Evolutionary conservation across 164 flowering plant species (phyloP), one percentile per base, ranked within the genome.

Genomic region (Chloranthus sessilifolius): DNA sequence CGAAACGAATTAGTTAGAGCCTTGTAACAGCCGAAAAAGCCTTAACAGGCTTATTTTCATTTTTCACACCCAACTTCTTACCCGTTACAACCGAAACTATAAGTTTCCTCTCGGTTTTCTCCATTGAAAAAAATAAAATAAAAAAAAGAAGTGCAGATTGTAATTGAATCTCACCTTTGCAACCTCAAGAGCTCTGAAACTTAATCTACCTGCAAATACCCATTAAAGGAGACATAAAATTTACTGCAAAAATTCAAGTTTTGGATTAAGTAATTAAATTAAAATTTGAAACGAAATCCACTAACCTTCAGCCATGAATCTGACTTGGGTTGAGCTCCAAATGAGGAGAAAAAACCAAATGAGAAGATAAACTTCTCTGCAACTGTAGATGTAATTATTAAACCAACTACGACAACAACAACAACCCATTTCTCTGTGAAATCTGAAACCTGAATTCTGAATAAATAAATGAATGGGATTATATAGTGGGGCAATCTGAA

Each of bases 281-380:
- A 3, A 47, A 26, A 48, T 3, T 53, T 38, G 5, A 26, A 57
- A 10, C 3, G 37, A 31, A 27, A 59, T 29, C 29, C 47, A 65
- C 58, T 55, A 60, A 77, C 87, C 88, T 70, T 72, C 72, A 60
- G 60, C 75, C 65, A 63, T 29, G 61, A 60, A 68, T 59, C 48
- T 62, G 5, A 42, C 26, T n/a, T 65, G 68, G 55, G 69, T 52
- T 9, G 63, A 59, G 66, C 67, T n/a, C n/a, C n/a, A n/a, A n/a
- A n/a, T 67, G 28, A 81, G 61, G 16, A 74, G 40, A 37, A 75
- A 30, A 53, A 78, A 39, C 8, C 62, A 71, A 50, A 73, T 47
- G 58, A 69, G 43, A 10, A 70, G 30, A 22, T 55, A 61, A 34
- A 52, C 49, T 47, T 41, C 49, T 61, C 42, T 61, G 40, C 24